Evolutionary conservation across 208 protist genomes (phyloP), one percentile per base, ranked within the genome.

Genomic region (Porcisia hertigi): DNA sequence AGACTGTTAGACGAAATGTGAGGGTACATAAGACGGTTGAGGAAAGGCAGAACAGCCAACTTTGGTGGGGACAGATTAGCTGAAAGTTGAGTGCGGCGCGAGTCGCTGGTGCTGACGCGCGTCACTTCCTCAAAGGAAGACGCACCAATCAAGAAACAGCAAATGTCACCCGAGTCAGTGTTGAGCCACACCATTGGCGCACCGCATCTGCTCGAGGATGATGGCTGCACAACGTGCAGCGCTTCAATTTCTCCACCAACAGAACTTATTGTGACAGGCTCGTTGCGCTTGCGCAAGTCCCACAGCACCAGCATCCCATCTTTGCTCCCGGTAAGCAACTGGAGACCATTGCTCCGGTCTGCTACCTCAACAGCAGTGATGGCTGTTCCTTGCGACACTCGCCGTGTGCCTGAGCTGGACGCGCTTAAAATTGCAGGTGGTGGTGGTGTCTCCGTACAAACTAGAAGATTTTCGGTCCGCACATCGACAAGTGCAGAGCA

Each of bases 261-360:
- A 81, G 65, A 54, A 53, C 4, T 57, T 34, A 64, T 34, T 4
- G 79, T 76, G 18, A 91, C 63, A 59, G 71, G 83, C 23, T 82
- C 52, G 30, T 79, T 55, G 12, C 74, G 47, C 45, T 63, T 87
- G 25, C 90, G 84, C 49, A 88, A 70, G 76, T 94, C 90, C 88
- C 90, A 94, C 49, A 94, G 70, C 30, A 84, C 81, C 0, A 94
- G 52, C 23, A 75, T 49, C 25, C 90, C 90, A 58, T 63, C 80
- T 71, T 87, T 79, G 11, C 77, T 76, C 20, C 90, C 90, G 7
- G 79, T 85, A 18, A 92, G n/a, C 1, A 94, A 4, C 47, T 88
- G 80, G 23, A 77, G 9, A 11, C 71, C 66, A 69, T 75, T 47
- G 30, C 77, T 65, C 18, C 73, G 55, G 57, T 71, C 25, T 1